Evolutionary conservation across 257 asterid genomes (phyloP), one percentile per base, ranked within the genome.

Genomic region (Primulina eburnea): DNA sequence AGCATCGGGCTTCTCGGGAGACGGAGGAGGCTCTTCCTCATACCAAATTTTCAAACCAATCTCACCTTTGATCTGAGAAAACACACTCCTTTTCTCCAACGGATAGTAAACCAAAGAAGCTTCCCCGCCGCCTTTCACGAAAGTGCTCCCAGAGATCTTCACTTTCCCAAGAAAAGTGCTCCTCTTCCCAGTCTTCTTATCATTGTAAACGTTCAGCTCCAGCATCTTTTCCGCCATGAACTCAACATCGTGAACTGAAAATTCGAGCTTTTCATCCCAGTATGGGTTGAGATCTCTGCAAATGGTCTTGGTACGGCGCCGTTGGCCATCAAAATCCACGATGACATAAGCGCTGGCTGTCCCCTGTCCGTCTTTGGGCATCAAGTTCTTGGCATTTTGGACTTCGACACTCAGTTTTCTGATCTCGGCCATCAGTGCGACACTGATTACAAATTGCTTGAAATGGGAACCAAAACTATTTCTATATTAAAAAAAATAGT

Each of bases 301-400:
- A 37, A 83, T 78, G 3, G 97, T 90, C 80, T 84, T 84, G 7
- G 98, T 90, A 2, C 98, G 89, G 30, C 97, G 97, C 6, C 98
- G 89, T 62, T 92, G 98, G 77, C 95, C 95, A 70, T 92, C 98
- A 73, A 73, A 92, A 74, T 90, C 97, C 6, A 86, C 88, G 57
- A 88, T 84, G 73, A 74, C 95, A 67, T 85, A 88, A 56, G 98
- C 94, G 80, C 98, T 92, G 20, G 98, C 92, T 62, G 97, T 89
- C 38, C 97, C 98, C 64, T 90, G 95, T 18, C 98, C 98, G 71
- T 92, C 98, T 63, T 92, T 92, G 0, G 98, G 98, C 98, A 92
- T 92, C 68, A 92, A 68, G 62, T 92, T 92, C 72, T 84, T 88
- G 24, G 98, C 98, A 64, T 80, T 88, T 77, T 90, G 85, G 10